Evolutionary conservation across 371 early-diverging fungal species (phyloP).

Genomic region (Mucor lusitanicus): DNA sequence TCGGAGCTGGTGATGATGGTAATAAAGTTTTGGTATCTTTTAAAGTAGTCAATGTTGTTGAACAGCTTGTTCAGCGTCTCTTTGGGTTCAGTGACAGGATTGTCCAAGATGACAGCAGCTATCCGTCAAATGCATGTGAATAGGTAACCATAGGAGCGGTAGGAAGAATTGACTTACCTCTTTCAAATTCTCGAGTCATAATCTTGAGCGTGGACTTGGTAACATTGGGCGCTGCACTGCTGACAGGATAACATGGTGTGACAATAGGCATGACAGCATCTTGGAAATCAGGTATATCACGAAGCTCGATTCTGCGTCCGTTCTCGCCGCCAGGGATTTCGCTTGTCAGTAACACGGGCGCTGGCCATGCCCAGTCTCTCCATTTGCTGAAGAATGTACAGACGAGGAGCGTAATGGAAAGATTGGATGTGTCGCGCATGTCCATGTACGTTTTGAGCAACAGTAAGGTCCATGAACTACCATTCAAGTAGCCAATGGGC

Average conservation of each 20-base stretch:
- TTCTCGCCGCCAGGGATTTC: slow-evolving; percentile 29
- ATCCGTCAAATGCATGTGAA: background rate
- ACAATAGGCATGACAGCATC: slow-evolving; percentile 43
- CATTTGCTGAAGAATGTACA: slow-evolving; percentile 33
- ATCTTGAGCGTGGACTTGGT: slow-evolving; percentile 32
- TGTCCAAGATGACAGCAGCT: background rate
- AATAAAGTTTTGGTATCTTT: slow-evolving; percentile 30
- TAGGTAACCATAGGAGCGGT: no score
- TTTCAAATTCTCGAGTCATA: slow-evolving; percentile 30
- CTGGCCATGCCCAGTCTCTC: slow-evolving; percentile 42
- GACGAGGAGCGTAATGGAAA: slow-evolving; percentile 17
- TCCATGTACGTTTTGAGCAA: slow-evolving; percentile 35
- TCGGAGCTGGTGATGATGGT: slow-evolving; percentile 25
- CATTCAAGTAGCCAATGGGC: slow-evolving; percentile 43
- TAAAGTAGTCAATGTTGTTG: slow-evolving; percentile 24
- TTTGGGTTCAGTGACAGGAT: background rate
- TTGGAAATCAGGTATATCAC: slow-evolving; percentile 22
- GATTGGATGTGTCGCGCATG: background rate
- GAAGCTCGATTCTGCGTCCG: slow-evolving; percentile 5
- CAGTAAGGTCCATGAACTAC: slow-evolving; percentile 35
- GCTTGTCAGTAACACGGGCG: slow-evolving; percentile 33
- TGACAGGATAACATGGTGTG: slow-evolving; percentile 44
- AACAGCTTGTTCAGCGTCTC: slow-evolving; percentile 27
- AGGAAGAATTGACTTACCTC: slow-evolving; percentile 29
- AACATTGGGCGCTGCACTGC: slow-evolving; percentile 31